Percentiles rank a stretch among this genome's conserved stretches.
These are phyloP conservation scores for Cercospora berteroae DNA, from an alignment of 2,329 filamentous ascomycete genomes.

Conservation along the genomic window DNA sequence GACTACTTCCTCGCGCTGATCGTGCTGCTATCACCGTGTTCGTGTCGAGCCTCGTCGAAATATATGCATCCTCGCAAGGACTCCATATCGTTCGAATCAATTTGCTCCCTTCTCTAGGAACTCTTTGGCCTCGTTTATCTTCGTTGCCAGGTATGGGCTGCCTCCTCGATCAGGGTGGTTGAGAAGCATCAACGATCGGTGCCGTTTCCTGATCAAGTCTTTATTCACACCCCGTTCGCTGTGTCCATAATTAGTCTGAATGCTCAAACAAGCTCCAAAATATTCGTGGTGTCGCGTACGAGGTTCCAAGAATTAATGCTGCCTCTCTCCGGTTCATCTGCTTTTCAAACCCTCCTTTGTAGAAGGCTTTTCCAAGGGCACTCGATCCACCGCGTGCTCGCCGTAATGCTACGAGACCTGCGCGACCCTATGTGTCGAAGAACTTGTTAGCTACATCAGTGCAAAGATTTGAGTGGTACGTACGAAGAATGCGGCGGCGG, in stretches of 20 bases:
- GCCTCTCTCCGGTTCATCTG: slow-evolving; percentile 94
- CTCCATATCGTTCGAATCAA: background rate
- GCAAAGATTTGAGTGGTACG: slow-evolving; percentile 19
- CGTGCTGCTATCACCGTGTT: background rate
- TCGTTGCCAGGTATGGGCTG: slow-evolving; percentile 92
- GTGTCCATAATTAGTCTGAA: background rate
- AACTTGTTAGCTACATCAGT: background rate
- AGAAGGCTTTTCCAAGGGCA: slow-evolving; percentile 84
- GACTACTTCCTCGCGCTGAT: background rate
- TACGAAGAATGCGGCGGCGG: slow-evolving; percentile 66
- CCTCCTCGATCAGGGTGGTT: slow-evolving; percentile 98
- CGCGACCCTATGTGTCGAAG: slow-evolving; percentile 67
- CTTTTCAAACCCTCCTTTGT: slow-evolving; percentile 97
- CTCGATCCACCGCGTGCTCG: slow-evolving; percentile 72
- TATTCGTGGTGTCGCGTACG: slow-evolving; percentile 55
- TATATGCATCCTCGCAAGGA: background rate
- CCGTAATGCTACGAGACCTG: slow-evolving; percentile 83
- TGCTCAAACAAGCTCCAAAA: background rate
- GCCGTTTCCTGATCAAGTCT: slow-evolving; percentile 92
- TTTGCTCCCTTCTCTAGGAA: slow-evolving; percentile 70
- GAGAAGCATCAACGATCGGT: slow-evolving; percentile 91
- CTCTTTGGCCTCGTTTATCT: slow-evolving; percentile 98
- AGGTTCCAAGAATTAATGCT: slow-evolving; percentile 82
- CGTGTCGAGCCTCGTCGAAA: background rate
- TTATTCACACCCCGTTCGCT: slow-evolving; percentile 87